These are phyloP conservation scores for Nakataea oryzae DNA, from an alignment of 2,329 filamentous ascomycete species.

Conservation along the genomic window DNA sequence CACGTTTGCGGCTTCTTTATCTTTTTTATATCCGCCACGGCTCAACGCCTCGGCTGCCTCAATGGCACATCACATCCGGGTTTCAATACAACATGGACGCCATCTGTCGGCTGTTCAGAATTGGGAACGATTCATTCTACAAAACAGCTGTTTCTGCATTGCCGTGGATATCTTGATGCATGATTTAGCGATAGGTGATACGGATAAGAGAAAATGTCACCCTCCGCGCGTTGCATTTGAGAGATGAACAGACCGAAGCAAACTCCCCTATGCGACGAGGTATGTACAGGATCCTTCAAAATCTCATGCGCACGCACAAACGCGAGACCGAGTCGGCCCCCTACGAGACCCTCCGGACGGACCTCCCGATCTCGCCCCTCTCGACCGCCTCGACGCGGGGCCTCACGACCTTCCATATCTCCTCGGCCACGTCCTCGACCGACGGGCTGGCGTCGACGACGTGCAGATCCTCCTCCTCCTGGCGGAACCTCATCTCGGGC, in stretches of 20 bases:
- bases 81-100: background rate
- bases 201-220: background rate
- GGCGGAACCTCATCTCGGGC: slow-evolving; percentile 25
- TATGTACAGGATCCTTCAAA: background rate
- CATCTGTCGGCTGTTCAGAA: background rate
- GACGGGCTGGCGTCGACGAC: slow-evolving; percentile 43
- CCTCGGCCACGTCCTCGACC: slow-evolving; percentile 45
- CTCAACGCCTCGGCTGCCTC: background rate
- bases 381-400: slow-evolving; percentile 37
- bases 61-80: background rate
- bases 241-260: background rate
- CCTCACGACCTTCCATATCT: slow-evolving; percentile 41
- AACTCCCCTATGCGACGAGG: background rate
- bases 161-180: background rate
- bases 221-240: background rate
- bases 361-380: slow-evolving; percentile 33
- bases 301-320: background rate
- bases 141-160: background rate
- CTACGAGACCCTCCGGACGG: slow-evolving; percentile 32
- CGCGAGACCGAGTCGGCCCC: background rate
- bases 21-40: background rate
- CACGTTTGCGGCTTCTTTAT: background rate
- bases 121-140: background rate
- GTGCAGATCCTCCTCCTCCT: slow-evolving; percentile 42
- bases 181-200: background rate